These are phyloP conservation scores for Staphylotrichum tortipilum DNA, from an alignment of 495 filamentous ascomycete species.

Conservation along the genomic window DNA sequence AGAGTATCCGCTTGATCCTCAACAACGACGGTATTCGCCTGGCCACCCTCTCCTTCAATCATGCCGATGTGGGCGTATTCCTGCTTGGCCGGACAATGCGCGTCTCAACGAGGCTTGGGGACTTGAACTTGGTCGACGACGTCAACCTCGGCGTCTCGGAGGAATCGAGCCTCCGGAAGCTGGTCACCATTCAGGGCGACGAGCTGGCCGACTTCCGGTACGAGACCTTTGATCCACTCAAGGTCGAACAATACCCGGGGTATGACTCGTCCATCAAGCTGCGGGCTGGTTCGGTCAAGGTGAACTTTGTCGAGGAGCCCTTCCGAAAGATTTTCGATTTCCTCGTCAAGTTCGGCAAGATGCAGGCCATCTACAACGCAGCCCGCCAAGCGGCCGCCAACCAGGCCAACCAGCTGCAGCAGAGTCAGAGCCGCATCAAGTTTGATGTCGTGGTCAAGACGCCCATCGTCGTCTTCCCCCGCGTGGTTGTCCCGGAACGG, in stretches of 20 bases:
- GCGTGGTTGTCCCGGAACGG: conserved; percentile 51
- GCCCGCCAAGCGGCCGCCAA: conserved; percentile 91
- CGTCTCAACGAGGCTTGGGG: conserved; percentile 76
- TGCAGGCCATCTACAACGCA: conserved; percentile 98
- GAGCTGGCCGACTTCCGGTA: conserved; percentile 97
- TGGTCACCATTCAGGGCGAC: conserved; percentile 88
- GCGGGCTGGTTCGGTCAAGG: conserved; percentile 83
- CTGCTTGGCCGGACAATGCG: conserved; percentile 76
- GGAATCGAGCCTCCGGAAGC: conserved; percentile 71
- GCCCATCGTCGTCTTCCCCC: conserved; percentile 89
- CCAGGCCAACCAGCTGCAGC: conserved; percentile 85
- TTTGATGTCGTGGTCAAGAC: conserved; percentile 91
- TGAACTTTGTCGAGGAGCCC: conserved; percentile 93
- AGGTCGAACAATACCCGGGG: conserved; percentile 67
- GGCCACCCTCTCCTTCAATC: conserved; percentile 84
- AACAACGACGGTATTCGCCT: conserved; percentile 96
- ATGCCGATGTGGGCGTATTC: conserved; percentile 84
- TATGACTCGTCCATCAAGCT: conserved; percentile 88
- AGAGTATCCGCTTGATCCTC: conserved; percentile 88
- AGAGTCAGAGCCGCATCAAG: conserved; percentile 79
- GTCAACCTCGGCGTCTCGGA: conserved; percentile 82
- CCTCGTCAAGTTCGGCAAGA: conserved; percentile 94
- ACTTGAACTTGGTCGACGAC: conserved; percentile 83
- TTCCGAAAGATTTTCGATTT: conserved; percentile 98
- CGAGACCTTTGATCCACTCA: conserved; percentile 79